These are phyloP conservation scores for Rhodocollybia butyracea DNA, from an alignment of 768 basidiomycete genomes.

Conservation along the genomic window DNA sequence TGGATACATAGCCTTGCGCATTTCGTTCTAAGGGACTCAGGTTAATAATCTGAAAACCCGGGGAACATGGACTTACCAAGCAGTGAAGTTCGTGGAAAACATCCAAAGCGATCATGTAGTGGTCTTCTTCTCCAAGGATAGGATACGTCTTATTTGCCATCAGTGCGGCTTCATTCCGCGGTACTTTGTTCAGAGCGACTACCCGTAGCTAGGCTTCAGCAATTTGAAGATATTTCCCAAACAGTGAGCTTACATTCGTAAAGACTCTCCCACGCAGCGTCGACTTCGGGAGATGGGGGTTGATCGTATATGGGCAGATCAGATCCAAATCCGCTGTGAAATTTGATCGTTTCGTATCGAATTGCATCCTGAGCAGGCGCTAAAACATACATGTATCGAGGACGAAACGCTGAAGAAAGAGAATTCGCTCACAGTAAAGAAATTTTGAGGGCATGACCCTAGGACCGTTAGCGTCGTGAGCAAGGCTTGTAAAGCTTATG, in stretches of 20 bases:
- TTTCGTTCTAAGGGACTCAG: conserved; percentile 15
- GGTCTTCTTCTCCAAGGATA: conserved; percentile 18
- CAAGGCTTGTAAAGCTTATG: background rate
- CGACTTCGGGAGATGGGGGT: conserved; percentile 20
- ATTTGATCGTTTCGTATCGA: conserved; percentile 18
- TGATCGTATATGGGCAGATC: conserved; percentile 17
- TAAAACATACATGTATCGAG: conserved; percentile 2
- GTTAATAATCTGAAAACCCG: no score
- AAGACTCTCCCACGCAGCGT: conserved; percentile 20
- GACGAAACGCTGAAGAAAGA: background rate
- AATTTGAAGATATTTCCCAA: background rate
- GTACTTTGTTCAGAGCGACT: conserved; percentile 21
- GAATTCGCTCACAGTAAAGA: conserved; percentile 6
- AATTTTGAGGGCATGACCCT: background rate
- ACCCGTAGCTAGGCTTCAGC: background rate
- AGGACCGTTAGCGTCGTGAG: background rate
- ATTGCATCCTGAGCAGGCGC: conserved; percentile 20
- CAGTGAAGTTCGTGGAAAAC: conserved; percentile 24
- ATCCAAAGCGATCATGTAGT: conserved; percentile 21
- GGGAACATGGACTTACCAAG: conserved; percentile 17
- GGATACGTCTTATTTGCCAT: conserved; percentile 22
- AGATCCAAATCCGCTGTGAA: conserved; percentile 18
- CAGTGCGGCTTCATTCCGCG: conserved; percentile 17
- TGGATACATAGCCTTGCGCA: conserved; percentile 20
- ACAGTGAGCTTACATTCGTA: conserved; percentile 15